Base-by-base conservation (phyloP, 345 rosid genomes). In the Limnanthes douglasii region DNA sequence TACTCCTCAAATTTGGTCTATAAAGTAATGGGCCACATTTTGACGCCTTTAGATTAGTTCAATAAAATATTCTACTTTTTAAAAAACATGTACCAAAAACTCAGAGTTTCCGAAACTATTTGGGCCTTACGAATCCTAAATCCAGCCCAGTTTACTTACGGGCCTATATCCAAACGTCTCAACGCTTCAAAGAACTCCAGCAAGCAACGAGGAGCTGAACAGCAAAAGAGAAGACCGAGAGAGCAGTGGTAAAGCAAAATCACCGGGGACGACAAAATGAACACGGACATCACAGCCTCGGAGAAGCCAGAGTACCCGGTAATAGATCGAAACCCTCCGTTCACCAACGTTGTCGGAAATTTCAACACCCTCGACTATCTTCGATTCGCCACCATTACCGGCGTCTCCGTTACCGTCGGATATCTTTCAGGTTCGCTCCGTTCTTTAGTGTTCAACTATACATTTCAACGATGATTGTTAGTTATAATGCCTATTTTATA, bases 341-440 rank as follows among this genome's bases (percentile, higher is more conserved):
- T 84, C 60, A 77, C 94, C 20, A 77, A 56, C 3, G 98, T 90
- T 18, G 83, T 76, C 28, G 80, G 79, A 19, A 81, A 81, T 61
- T 81, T 81, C 64, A 73, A 69, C 56, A 64, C 64, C 43, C 82
- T 81, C 54, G 86, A 81, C 56, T 81, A 76, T 59, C 54, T 69
- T 64, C 86, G 93, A 6, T 73, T 81, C 67, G 58, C 60, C 29
- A 70, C 93, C 18, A 58, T 81, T 53, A 63, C 86, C 25, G 84
- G 93, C 37, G 59, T 81, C 40, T 81, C 93, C 53, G 94, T 81
- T 73, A 72, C 95, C 54, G 98, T 90, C 50, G 98, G 96, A 41
- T 84, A 90, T 51, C 82, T 84, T 26, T 83, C 92, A 1, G 93
- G 95, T 83, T 21, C 11, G 5, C n/a, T 14, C 41, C 24, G 18